Conservation (phyloP, 2,329 filamentous ascomycete species). For the Cercospora janseana region DNA sequence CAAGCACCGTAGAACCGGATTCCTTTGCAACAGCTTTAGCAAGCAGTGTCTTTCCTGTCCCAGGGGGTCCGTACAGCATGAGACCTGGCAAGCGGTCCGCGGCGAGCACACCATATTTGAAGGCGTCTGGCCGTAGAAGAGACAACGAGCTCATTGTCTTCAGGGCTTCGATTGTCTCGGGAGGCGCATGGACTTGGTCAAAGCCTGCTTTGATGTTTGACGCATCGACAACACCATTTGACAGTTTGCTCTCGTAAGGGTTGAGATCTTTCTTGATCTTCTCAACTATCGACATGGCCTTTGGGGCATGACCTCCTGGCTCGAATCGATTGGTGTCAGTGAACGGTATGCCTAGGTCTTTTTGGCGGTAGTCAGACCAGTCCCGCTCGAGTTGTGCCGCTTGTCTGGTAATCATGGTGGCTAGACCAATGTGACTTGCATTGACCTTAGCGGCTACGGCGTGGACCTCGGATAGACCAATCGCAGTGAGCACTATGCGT, state of each 20-base stretch:
- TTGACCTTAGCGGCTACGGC: constrained; percentile 33
- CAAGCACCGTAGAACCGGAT: constrained; percentile 68
- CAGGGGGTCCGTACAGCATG: constrained; percentile 92
- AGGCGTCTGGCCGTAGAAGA: constrained; percentile 85
- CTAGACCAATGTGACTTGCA: constrained; percentile 40
- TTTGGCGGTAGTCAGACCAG: constrained; percentile 17
- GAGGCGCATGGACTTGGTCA: constrained; percentile 76
- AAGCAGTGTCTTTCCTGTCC: constrained; percentile 82
- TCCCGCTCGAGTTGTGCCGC: constrained; percentile 24
- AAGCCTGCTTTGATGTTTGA: constrained; percentile 84
- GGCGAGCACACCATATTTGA: constrained; percentile 88
- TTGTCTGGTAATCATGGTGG: constrained; percentile 25
- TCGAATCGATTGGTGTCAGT: not conserved
- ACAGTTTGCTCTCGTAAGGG: constrained; percentile 76
- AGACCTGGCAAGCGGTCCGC: constrained; percentile 88
- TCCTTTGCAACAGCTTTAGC: constrained; percentile 65
- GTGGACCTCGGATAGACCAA: constrained; percentile 49
- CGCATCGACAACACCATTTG: constrained; percentile 78
- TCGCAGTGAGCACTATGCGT: constrained; percentile 55
- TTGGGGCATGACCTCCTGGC: not conserved
- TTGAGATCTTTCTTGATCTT: constrained; percentile 60
- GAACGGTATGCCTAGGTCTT: constrained; percentile 6
- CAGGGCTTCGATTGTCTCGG: constrained; percentile 80
- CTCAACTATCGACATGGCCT: constrained; percentile 37
- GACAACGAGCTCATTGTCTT: constrained; percentile 87